Evolutionary conservation across 441 rosid species (phyloP).

Genomic region (Populus hybrid): DNA sequence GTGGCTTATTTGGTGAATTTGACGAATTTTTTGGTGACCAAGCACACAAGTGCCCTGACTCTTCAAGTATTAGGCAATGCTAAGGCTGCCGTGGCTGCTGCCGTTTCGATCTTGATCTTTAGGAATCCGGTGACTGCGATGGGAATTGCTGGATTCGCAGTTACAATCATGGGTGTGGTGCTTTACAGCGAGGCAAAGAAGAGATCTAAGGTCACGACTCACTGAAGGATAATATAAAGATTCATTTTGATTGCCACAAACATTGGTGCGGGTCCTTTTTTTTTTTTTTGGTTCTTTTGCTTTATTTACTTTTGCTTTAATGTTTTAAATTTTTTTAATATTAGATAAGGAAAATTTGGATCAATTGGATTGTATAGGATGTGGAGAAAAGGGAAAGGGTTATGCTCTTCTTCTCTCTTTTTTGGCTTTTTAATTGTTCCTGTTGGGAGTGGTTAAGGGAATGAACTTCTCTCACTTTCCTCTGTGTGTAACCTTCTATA

Average conservation of each 20-base stretch:
- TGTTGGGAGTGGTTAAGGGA: constrained; percentile 35
- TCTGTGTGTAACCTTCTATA: constrained; percentile 29
- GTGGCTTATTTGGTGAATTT: constrained; percentile 94
- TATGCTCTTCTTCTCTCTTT: constrained; percentile 24
- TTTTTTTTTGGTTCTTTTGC: constrained; percentile 12
- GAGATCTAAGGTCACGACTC: constrained; percentile 77
- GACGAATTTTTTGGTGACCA: constrained; percentile 94
- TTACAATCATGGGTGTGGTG: constrained; percentile 94
- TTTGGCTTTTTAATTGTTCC: constrained; percentile 17
- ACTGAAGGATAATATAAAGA: constrained; percentile 29
- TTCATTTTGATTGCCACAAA: constrained; percentile 39
- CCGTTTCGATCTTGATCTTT: constrained; percentile 86
- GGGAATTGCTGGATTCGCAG: constrained; percentile 89
- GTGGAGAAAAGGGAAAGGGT: constrained; percentile 27
- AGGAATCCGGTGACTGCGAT: constrained; percentile 91
- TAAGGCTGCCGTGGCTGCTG: constrained; percentile 94
- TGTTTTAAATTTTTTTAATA: constrained; percentile 17
- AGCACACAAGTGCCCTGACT: constrained; percentile 96
- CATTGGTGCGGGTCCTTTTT: constrained; percentile 36
- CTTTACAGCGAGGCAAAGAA: constrained; percentile 97
- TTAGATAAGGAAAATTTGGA: constrained; percentile 34
- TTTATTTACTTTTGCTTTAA: constrained; percentile 24
- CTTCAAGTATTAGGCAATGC: constrained; percentile 95
- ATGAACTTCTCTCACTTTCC: constrained; percentile 36
- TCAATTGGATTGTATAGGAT: constrained; percentile 52